Evolutionary conservation across 2,329 filamentous ascomycete genomes (phyloP).

Genomic region (Cryphonectria carpinicola): DNA sequence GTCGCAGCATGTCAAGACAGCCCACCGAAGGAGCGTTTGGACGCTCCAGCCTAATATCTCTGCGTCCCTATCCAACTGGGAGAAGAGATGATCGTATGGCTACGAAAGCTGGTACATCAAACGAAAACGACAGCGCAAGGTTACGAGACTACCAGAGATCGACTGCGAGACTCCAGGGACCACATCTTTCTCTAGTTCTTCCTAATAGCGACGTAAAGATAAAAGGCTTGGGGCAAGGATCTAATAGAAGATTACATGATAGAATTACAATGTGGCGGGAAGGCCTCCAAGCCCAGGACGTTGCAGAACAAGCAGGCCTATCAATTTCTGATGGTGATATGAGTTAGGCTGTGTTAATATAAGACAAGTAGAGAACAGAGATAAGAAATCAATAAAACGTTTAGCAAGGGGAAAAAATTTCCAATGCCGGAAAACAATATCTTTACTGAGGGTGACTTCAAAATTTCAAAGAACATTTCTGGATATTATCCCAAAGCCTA

Average conservation of each 20-base stretch:
- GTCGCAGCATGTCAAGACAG: no score
- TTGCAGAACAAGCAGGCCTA: neutral
- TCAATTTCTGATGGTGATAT: neutral
- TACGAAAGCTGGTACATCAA: neutral
- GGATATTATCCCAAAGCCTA: neutral
- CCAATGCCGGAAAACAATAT: neutral
- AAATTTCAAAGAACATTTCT: neutral
- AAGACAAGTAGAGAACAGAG: neutral
- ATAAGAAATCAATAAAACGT: neutral
- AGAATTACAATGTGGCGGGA: conserved; percentile 12
- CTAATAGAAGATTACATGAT: conserved; percentile 11
- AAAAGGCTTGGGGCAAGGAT: conserved; percentile 23
- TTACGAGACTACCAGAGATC: neutral
- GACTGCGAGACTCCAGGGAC: neutral
- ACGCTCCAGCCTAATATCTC: neutral
- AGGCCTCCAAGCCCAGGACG: neutral
- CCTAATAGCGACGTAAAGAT: neutral
- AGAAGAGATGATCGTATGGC: no score
- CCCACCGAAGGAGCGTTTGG: neutral
- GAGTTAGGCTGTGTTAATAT: neutral
- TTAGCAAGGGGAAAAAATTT: neutral
- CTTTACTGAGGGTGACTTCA: neutral
- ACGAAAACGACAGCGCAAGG: neutral
- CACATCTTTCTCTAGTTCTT: conserved; percentile 10
- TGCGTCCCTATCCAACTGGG: neutral